Evolutionary conservation across 768 basidiomycete genomes (phyloP).

Genomic region (Coprinellus micaceus): DNA sequence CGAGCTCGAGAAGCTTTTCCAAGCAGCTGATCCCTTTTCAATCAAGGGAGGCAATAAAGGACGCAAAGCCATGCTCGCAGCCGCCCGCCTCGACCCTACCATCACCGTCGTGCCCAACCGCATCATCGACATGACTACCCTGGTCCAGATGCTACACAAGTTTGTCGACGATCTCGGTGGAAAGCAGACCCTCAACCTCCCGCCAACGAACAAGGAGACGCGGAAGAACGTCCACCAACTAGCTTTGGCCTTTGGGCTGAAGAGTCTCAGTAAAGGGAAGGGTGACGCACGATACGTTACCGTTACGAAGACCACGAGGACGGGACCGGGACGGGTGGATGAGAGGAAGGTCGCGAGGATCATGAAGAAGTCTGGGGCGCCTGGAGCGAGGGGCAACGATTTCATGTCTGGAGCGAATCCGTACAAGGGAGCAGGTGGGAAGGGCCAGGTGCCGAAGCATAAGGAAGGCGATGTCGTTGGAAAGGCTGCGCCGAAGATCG

Average conservation of each 20-base stretch:
- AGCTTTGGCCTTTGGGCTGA: slow-evolving; percentile 73
- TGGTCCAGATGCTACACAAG: slow-evolving; percentile 64
- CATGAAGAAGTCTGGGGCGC: slow-evolving; percentile 35
- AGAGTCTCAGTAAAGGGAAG: slow-evolving; percentile 71
- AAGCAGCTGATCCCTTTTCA: slow-evolving; percentile 57
- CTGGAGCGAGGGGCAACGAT: slow-evolving; percentile 29
- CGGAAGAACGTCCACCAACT: slow-evolving; percentile 77
- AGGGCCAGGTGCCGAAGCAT: slow-evolving; percentile 41
- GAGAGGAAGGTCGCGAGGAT: slow-evolving; percentile 55
- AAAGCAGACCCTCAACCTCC: slow-evolving; percentile 56
- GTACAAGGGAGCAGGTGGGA: slow-evolving; percentile 16
- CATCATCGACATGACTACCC: slow-evolving; percentile 60
- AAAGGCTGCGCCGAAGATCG: slow-evolving; percentile 82
- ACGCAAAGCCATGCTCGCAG: slow-evolving; percentile 62
- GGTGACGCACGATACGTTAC: slow-evolving; percentile 74
- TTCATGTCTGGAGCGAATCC: slow-evolving; percentile 32
- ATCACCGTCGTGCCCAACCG: slow-evolving; percentile 44
- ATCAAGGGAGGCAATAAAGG: slow-evolving; percentile 65
- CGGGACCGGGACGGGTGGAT: slow-evolving; percentile 47
- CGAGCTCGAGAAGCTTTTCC: slow-evolving; percentile 48
- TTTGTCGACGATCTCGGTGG: slow-evolving; percentile 62
- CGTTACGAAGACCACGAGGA: slow-evolving; percentile 62
- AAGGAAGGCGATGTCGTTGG: slow-evolving; percentile 88
- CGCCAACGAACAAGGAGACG: slow-evolving; percentile 71
- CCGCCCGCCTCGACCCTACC: slow-evolving; percentile 38